phyloP scores from a whole-genome alignment of 2,329 filamentous ascomycete genomes.

The Orbilia quercus region DNA sequence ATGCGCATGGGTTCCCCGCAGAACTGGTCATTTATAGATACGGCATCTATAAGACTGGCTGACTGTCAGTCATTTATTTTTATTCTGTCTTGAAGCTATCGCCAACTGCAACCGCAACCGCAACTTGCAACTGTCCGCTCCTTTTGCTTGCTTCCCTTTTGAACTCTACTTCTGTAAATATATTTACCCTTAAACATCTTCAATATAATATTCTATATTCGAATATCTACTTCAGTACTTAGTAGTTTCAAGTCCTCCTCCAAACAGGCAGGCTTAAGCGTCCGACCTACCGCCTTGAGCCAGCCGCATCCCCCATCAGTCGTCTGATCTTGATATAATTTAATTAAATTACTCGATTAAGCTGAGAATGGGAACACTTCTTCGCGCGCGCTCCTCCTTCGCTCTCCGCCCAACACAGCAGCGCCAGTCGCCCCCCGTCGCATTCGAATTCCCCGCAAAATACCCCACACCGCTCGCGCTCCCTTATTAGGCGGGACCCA shows the following conservation, averaged over 20 bases:
- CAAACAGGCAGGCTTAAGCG: neutral
- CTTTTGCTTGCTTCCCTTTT: no score
- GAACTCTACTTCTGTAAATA: no score
- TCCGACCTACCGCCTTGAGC: conserved; percentile 5
- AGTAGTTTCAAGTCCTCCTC: no score
- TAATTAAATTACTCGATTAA: neutral
- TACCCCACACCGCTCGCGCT: conserved; percentile 2
- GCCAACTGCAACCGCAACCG: no score
- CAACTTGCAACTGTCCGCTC: no score
- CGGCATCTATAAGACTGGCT: neutral
- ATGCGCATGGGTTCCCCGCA: conserved; percentile 41
- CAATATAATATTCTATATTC: no score
- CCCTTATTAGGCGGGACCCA: neutral
- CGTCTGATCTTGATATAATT: no score
- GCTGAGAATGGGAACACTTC: neutral
- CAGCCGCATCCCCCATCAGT: no score
- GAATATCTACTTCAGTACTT: no score
- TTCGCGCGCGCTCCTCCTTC: neutral
- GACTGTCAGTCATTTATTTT: neutral
- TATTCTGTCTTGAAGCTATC: no score
- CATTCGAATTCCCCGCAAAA: conserved; percentile 23
- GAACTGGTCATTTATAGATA: neutral
- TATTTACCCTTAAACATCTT: no score
- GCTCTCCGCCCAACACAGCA: conserved; percentile 4
- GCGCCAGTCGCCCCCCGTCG: neutral